Base-by-base conservation (phyloP, 129 eudicot species). In the Helianthus tuberosus region DNA sequence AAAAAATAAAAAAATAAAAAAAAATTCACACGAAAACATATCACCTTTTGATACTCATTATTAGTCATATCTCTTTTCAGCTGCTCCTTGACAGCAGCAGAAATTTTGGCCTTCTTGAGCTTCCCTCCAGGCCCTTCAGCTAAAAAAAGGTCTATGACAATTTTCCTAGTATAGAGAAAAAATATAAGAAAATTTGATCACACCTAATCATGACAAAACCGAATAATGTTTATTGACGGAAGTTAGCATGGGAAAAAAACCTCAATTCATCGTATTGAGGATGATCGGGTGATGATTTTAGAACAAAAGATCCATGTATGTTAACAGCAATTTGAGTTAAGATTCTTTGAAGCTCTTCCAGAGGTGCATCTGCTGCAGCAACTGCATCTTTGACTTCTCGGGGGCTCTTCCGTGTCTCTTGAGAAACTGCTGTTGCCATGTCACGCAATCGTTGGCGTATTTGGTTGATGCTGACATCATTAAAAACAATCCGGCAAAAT, bases 91-190 rank as follows among this genome's bases (percentile, higher is more conserved):
- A 91, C 97, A 83, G 97, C 98, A 83, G 83, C 96, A 36, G 49
- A 15, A 54, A 94, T 84, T n/a, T 78, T 46, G 12, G 89, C 88
- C 89, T 84, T 94, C 79, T 85, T 94, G 29, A 94, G 93, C 81
- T 84, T 86, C 60, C 86, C 98, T 73, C 77, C 79, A 13, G 86
- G 93, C 51, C 87, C 96, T 75, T 86, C 81, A 51, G 87, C 98
- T 70, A 79, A 54, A 72, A 90, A 70, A 64, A 91, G 93, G 83
- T 85, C 87, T 73, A 94, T 83, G 47, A 94, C 97, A 65, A 86
- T 68, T 61, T 78, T 83, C 88, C 98, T 91, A 85, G 23, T 53
- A 46, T 17, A 46, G 32, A 47, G 39, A 84, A 46, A 70, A 11
- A 44, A 29, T 20, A n/a, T 35, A 5, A 67, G 64, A 47, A 27